Evolutionary conservation across 345 rosid species (phyloP).

Genomic region (Acer saccharum): DNA sequence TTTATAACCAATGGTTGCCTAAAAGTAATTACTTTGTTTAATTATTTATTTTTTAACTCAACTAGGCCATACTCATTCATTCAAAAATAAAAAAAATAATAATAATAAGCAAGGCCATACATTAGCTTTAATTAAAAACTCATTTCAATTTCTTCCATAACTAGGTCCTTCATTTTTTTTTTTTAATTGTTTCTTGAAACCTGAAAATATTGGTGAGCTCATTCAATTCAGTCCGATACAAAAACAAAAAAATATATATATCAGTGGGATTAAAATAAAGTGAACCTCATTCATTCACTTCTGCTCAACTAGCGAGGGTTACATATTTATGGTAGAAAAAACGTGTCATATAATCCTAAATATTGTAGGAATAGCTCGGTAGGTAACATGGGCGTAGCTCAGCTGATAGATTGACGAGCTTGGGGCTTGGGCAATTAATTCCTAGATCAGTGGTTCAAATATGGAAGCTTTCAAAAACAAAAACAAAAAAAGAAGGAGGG

Average conservation of each 20-base stretch:
- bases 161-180: not conserved
- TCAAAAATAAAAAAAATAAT: accelerated
- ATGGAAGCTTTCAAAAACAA: too few species aligned
- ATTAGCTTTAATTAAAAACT: not conserved
- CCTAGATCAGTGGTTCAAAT: too few species aligned
- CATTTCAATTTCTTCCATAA: not conserved
- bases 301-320: not conserved
- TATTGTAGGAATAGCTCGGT: not conserved
- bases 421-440: too few species aligned
- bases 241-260: too few species aligned
- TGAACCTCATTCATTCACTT: not conserved
- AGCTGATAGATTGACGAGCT: too few species aligned
- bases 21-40: not conserved
- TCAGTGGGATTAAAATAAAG: not conserved
- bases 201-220: too few species aligned
- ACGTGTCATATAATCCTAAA: not conserved
- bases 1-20: not conserved
- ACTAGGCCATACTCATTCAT: too few species aligned
- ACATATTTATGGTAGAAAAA: too few species aligned
- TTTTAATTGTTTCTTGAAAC: too few species aligned
- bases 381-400: too few species aligned
- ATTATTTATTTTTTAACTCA: too few species aligned
- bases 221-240: too few species aligned
- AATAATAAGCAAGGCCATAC: not conserved
- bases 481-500: not conserved